Evolutionary conservation across 768 basidiomycete species (phyloP).

Genomic region (Russula abietina): DNA sequence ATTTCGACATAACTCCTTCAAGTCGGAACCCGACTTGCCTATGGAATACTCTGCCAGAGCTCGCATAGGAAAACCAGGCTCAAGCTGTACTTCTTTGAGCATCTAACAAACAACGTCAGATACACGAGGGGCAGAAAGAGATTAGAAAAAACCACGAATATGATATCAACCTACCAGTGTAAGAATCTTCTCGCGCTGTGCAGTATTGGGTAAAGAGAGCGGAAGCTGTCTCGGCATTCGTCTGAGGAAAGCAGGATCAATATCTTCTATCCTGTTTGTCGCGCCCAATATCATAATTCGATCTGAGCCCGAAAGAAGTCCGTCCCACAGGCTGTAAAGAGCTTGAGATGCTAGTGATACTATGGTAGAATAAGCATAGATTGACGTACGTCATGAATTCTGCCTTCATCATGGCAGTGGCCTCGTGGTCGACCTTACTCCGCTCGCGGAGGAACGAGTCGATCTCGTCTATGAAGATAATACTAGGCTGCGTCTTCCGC

Average conservation of each 20-base stretch:
- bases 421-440: slow-evolving; percentile 87
- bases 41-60: slow-evolving; percentile 61
- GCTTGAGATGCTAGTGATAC: not conserved
- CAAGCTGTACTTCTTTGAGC: slow-evolving; percentile 70
- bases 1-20: slow-evolving; percentile 86
- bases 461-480: slow-evolving; percentile 99
- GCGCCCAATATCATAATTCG: slow-evolving; percentile 90
- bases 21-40: slow-evolving; percentile 82
- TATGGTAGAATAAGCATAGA: slow-evolving; percentile 1
- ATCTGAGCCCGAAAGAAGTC: slow-evolving; percentile 72
- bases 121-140: not conserved
- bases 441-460: slow-evolving; percentile 91
- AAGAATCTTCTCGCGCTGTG: slow-evolving; percentile 82
- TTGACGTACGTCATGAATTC: slow-evolving; percentile 81
- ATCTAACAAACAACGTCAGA: slow-evolving; percentile 47
- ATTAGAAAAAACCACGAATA: not conserved
- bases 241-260: slow-evolving; percentile 78
- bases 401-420: slow-evolving; percentile 98
- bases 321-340: slow-evolving; percentile 80
- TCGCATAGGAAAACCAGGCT: slow-evolving; percentile 53
- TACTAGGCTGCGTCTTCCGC: slow-evolving; percentile 85
- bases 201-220: slow-evolving; percentile 67
- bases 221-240: slow-evolving; percentile 98
- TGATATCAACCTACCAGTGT: slow-evolving; percentile 46
- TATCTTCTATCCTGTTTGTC: slow-evolving; percentile 92